Percentiles rank a stretch among this genome's conserved stretches.
Conservation (phyloP, 2,329 filamentous ascomycete genomes). For the Penicillium oxalicum region DNA sequence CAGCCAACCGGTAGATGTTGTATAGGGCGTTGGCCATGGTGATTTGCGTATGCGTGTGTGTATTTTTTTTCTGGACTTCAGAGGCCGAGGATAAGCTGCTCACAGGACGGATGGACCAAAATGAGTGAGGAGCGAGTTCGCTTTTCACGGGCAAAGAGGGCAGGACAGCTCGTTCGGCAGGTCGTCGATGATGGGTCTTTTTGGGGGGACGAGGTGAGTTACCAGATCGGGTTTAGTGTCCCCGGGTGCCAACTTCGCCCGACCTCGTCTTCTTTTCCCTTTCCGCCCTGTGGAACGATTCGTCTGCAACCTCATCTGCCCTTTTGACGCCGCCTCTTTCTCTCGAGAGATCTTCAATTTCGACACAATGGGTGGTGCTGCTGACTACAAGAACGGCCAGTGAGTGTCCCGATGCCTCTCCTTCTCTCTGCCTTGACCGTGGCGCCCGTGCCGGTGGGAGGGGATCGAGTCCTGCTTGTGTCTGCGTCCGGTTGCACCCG, state of each 20-base stretch:
- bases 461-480: background rate
- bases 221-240: conserved; percentile 34
- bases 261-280: conserved; percentile 23
- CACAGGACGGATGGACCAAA: too few relatives aligned
- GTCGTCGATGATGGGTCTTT: conserved; percentile 34
- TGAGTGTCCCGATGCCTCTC: conserved; percentile 26
- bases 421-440: background rate
- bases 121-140: background rate
- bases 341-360: conserved; percentile 8
- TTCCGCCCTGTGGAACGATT: conserved; percentile 15
- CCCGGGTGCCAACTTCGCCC: conserved; percentile 26
- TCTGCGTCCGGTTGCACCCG: conserved; percentile 19
- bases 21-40: conserved; percentile 42
- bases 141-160: conserved; percentile 5
- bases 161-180: conserved; percentile 13
- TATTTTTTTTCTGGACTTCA: too few relatives aligned
- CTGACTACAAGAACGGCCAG: conserved; percentile 42
- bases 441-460: too few relatives aligned
- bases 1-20: conserved; percentile 45
- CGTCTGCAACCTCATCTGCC: conserved; percentile 10
- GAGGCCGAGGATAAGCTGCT: too few relatives aligned
- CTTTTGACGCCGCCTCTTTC: conserved; percentile 7
- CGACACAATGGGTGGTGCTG: conserved; percentile 34
- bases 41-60: background rate
- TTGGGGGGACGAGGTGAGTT: conserved; percentile 6